A percentile compares a stretch with the other conserved stretches of the same genome.
Evolutionary conservation across 768 basidiomycete genomes (phyloP).

Genomic region (Filobasidium floriforme): DNA sequence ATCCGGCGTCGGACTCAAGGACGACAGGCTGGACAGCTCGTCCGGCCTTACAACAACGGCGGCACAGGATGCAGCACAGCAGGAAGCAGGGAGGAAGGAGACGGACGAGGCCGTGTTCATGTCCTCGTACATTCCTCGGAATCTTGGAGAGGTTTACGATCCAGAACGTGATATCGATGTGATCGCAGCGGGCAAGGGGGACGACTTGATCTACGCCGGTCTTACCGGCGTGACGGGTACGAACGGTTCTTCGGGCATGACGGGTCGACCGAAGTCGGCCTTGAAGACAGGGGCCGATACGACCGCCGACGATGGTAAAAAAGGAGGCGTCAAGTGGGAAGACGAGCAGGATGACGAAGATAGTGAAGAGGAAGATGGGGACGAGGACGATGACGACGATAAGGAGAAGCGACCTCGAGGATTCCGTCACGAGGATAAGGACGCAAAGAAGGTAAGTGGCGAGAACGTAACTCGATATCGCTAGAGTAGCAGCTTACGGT

Average conservation of each 20-base stretch:
- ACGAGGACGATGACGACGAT: constrained; percentile 43
- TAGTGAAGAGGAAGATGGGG: constrained; percentile 38
- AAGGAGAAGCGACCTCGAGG: constrained; percentile 64
- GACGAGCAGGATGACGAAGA: constrained; percentile 42
- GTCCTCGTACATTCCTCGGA: constrained; percentile 84
- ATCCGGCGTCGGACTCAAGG: constrained; percentile 19
- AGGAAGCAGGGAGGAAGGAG: constrained; percentile 13
- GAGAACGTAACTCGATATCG: background rate
- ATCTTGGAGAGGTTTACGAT: constrained; percentile 84
- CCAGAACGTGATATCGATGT: constrained; percentile 84
- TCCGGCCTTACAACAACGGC: background rate
- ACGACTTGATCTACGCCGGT: constrained; percentile 73
- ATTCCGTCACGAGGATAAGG: constrained; percentile 85
- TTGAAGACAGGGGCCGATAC: constrained; percentile 26
- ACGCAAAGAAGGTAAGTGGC: constrained; percentile 69
- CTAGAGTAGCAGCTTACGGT: background rate
- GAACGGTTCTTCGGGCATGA: constrained; percentile 25
- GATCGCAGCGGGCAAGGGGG: constrained; percentile 62
- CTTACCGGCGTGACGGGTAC: constrained; percentile 60
- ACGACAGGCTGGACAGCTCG: constrained; percentile 18
- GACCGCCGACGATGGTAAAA: constrained; percentile 6
- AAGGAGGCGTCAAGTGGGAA: constrained; percentile 25
- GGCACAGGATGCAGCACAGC: background rate
- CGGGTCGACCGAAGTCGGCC: constrained; percentile 33
- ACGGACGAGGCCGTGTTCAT: constrained; percentile 80